These are phyloP conservation scores for Aureobasidium subglaciale DNA, from an alignment of 2,329 filamentous ascomycete species.

Conservation along the genomic window DNA sequence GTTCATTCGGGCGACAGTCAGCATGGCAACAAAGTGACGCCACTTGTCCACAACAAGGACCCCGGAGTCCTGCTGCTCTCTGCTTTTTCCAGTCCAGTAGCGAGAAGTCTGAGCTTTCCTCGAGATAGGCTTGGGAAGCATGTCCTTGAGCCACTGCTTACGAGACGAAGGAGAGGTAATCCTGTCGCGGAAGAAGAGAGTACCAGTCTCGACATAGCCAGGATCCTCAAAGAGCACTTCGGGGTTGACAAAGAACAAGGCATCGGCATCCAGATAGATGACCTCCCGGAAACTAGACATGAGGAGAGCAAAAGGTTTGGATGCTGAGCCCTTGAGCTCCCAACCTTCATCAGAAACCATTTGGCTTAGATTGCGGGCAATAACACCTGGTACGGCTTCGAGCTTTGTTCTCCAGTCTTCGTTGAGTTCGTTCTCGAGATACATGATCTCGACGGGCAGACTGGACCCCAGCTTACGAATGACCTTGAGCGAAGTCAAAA, in stretches of 20 bases:
- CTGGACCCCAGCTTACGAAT: slow-evolving; percentile 32
- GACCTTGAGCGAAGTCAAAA: slow-evolving; percentile 38
- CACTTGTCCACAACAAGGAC: slow-evolving; percentile 43
- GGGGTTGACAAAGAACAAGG: slow-evolving; percentile 38
- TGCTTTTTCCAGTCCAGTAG: slow-evolving; percentile 33
- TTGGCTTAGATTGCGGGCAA: slow-evolving; percentile 38
- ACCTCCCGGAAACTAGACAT: slow-evolving; percentile 42
- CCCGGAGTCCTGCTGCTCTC: slow-evolving; percentile 41
- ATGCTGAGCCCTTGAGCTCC: slow-evolving; percentile 40
- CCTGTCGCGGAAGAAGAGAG: slow-evolving; percentile 42
- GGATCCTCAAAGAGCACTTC: slow-evolving; percentile 37
- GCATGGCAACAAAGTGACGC: slow-evolving; percentile 38
- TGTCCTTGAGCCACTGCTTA: slow-evolving; percentile 34
- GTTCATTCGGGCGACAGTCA: slow-evolving; percentile 37
- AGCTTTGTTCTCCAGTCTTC: slow-evolving; percentile 37
- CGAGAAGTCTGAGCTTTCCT: slow-evolving; percentile 33
- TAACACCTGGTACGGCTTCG: slow-evolving; percentile 37
- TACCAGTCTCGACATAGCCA: slow-evolving; percentile 36
- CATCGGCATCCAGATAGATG: slow-evolving; percentile 43
- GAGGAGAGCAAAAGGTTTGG: slow-evolving; percentile 42
- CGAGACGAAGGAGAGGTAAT: slow-evolving; percentile 35
- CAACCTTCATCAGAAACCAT: slow-evolving; percentile 42
- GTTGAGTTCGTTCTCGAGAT: slow-evolving; percentile 39
- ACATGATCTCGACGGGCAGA: slow-evolving; percentile 36
- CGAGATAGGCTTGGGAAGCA: slow-evolving; percentile 39